Evolutionary conservation across 495 filamentous ascomycete genomes (phyloP).

Genomic region (Lepraria neglecta): DNA sequence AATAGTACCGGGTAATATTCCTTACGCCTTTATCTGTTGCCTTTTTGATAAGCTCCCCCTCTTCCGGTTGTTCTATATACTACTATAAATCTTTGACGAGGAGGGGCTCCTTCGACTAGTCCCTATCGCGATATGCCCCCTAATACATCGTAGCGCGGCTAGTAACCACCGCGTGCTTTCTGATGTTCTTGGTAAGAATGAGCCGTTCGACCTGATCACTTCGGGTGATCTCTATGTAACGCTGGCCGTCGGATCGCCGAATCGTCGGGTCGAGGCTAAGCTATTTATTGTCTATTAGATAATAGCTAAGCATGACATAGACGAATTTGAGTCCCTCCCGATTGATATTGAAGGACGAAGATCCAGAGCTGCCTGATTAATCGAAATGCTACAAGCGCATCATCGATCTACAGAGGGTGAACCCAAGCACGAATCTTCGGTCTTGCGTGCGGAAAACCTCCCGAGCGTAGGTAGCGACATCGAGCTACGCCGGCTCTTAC

Average conservation of each 20-base stretch:
- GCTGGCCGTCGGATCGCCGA: conserved; percentile 16
- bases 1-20: conserved; percentile 36
- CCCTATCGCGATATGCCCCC: conserved; percentile 23
- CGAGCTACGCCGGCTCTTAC: conserved; percentile 34
- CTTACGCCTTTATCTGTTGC: conserved; percentile 28
- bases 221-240: conserved; percentile 34
- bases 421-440: conserved; percentile 43
- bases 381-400: conserved; percentile 43
- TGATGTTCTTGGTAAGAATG: conserved; percentile 41
- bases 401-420: conserved; percentile 38
- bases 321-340: conserved; percentile 42
- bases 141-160: conserved; percentile 25
- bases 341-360: conserved; percentile 42
- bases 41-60: conserved; percentile 32
- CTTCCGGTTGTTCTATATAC: conserved; percentile 28
- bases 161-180: conserved; percentile 21
- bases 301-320: conserved; percentile 39
- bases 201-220: conserved; percentile 38
- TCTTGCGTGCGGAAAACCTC: conserved; percentile 44
- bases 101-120: conserved; percentile 17
- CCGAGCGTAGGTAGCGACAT: conserved; percentile 40
- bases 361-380: conserved; percentile 31
- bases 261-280: conserved; percentile 31
- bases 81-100: conserved; percentile 32
- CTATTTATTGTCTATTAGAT: conserved; percentile 44